A percentile compares a stretch with the other conserved stretches of the same genome.
Evolutionary conservation across 2,329 filamentous ascomycete genomes (phyloP).

Genomic region (Penicillium aurantiogriseum): DNA sequence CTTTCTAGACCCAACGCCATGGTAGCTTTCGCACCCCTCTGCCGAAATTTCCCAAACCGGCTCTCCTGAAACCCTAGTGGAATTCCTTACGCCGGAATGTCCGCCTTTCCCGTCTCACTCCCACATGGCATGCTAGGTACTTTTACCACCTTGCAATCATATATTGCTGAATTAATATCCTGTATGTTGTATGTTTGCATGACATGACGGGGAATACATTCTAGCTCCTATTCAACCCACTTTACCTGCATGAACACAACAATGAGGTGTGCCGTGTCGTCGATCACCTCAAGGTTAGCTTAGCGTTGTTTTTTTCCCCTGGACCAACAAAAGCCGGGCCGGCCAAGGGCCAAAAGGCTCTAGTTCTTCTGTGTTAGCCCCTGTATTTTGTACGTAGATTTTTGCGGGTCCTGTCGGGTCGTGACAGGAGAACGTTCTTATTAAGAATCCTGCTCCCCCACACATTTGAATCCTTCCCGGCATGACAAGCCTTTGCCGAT

Average conservation of each 20-base stretch:
- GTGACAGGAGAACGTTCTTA: background rate
- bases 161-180: background rate
- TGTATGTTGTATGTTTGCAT: background rate
- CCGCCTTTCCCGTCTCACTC: background rate
- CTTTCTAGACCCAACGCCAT: background rate
- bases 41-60: background rate
- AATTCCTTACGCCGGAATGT: background rate
- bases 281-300: background rate
- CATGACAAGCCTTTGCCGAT: background rate
- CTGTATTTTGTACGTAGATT: background rate
- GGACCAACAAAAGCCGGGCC: too few relatives aligned
- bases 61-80: background rate
- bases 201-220: background rate
- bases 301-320: background rate
- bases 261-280: background rate
- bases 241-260: background rate
- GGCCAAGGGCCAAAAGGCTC: background rate
- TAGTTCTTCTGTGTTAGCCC: background rate
- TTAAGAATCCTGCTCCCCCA: constrained; percentile 7
- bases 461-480: background rate
- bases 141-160: background rate
- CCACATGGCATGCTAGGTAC: background rate
- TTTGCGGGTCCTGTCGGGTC: background rate
- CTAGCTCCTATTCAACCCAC: background rate
- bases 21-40: background rate